Conservation (phyloP, 176 grass and related monocot species). For the Bromus sterilis region DNA sequence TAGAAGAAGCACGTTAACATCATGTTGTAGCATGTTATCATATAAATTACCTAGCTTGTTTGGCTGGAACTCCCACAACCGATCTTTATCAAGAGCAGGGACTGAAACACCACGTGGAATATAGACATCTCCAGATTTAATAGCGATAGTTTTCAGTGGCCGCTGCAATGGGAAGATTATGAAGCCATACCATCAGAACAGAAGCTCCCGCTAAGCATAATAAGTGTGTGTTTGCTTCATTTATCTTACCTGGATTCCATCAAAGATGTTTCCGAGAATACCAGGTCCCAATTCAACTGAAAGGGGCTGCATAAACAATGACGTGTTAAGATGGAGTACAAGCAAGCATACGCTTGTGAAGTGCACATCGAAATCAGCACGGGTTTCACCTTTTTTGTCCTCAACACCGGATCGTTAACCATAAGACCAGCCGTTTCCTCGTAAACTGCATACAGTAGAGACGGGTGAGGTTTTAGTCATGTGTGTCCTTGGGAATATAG, state of each 20-base stretch:
- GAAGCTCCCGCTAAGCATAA: neutral
- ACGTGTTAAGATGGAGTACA: neutral
- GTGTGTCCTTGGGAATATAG: neutral
- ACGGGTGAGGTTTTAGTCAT: neutral
- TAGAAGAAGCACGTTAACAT: neutral
- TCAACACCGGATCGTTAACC: conserved; percentile 80
- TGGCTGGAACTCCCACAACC: conserved; percentile 68
- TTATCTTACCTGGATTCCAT: conserved; percentile 65
- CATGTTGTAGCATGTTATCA: neutral
- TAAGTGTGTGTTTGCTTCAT: neutral
- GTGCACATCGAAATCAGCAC: neutral
- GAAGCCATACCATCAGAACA: neutral
- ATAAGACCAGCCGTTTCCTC: conserved; percentile 86
- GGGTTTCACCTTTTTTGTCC: conserved; percentile 50
- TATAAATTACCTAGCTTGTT: conserved; percentile 48
- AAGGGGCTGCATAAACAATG: conserved; percentile 49
- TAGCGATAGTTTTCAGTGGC: conserved; percentile 75
- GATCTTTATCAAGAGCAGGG: conserved; percentile 82
- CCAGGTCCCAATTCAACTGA: conserved; percentile 77
- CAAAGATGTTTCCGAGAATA: conserved; percentile 86
- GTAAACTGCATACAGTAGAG: conserved; percentile 44
- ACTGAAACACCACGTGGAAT: conserved; percentile 84
- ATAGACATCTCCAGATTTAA: conserved; percentile 82
- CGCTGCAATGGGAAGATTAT: conserved; percentile 38
- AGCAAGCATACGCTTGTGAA: neutral